Conservation (phyloP, 1,139 yeast species). For the Hanseniaspora sp. region DNA sequence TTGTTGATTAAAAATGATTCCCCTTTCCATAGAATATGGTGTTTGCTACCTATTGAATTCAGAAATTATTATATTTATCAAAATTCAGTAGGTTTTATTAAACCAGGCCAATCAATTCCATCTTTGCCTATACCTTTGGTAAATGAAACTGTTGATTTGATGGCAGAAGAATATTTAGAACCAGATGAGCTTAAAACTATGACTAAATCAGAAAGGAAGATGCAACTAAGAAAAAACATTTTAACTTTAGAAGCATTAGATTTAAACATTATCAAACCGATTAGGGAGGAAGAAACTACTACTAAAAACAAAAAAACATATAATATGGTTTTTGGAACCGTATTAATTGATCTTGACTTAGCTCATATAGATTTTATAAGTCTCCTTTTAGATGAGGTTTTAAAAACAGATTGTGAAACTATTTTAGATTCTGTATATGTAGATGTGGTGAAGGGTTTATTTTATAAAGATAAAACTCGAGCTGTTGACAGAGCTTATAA, state of each 20-base stretch:
- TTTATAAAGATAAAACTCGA: background rate
- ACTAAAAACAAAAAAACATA: background rate
- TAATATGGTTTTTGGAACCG: background rate
- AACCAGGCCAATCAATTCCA: constrained; percentile 57
- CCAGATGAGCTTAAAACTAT: background rate
- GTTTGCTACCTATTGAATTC: constrained; percentile 45
- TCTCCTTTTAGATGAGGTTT: background rate
- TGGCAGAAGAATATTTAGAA: constrained; percentile 25
- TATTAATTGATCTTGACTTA: constrained; percentile 6
- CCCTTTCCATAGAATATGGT: constrained; percentile 70
- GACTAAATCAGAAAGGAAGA: background rate
- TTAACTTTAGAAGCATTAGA: constrained; percentile 2
- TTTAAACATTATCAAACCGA: background rate
- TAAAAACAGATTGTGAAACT: constrained; percentile 1
- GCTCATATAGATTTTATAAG: constrained; percentile 1
- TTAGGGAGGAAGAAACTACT: background rate
- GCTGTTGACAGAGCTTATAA: background rate
- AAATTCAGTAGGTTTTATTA: constrained; percentile 41
- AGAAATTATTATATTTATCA: constrained; percentile 37
- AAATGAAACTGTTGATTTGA: constrained; percentile 33
- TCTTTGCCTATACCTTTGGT: constrained; percentile 53
- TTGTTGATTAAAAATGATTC: constrained; percentile 67
- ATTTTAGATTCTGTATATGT: constrained; percentile 11
- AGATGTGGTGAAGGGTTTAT: constrained; percentile 6
- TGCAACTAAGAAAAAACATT: background rate